These are phyloP conservation scores for Torrubiellomyces zombiae DNA, from an alignment of 2,329 filamentous ascomycete genomes.

Conservation along the genomic window DNA sequence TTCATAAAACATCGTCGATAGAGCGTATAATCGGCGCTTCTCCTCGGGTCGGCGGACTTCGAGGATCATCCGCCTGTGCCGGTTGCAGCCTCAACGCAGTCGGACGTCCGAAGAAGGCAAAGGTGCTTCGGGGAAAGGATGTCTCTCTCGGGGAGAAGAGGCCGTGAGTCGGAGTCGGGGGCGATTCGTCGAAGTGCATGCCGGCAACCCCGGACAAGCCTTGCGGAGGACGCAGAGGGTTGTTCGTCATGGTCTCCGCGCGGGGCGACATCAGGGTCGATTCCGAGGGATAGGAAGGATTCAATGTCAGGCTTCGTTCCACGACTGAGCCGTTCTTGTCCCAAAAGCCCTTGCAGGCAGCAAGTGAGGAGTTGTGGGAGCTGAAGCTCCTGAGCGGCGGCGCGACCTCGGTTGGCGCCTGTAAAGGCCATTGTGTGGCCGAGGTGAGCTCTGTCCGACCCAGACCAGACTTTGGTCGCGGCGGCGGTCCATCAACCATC, in stretches of 20 bases:
- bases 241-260: conserved; percentile 54
- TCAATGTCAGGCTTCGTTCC: conserved; percentile 20
- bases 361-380: no score
- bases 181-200: conserved; percentile 35
- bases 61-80: conserved; percentile 41
- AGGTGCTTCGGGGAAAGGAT: conserved; percentile 36
- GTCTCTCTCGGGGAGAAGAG: conserved; percentile 36
- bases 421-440: no score
- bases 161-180: conserved; percentile 32
- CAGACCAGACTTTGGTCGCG: conserved; percentile 20
- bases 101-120: conserved; percentile 30
- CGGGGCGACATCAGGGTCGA: conserved; percentile 54
- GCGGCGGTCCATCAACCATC: conserved; percentile 9
- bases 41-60: conserved; percentile 59
- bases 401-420: no score
- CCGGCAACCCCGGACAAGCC: conserved; percentile 25
- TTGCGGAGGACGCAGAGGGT: conserved; percentile 47
- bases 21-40: conserved; percentile 61
- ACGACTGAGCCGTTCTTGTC: conserved; percentile 8
- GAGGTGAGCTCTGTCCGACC: conserved; percentile 5
- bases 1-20: conserved; percentile 60
- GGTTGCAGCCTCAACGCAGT: conserved; percentile 31
- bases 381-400: no score
- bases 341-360: no score
- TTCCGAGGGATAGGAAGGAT: conserved; percentile 21